Evolutionary conservation across 2,329 filamentous ascomycete species (phyloP).

Genomic region (Tolypocladium ovalisporum): DNA sequence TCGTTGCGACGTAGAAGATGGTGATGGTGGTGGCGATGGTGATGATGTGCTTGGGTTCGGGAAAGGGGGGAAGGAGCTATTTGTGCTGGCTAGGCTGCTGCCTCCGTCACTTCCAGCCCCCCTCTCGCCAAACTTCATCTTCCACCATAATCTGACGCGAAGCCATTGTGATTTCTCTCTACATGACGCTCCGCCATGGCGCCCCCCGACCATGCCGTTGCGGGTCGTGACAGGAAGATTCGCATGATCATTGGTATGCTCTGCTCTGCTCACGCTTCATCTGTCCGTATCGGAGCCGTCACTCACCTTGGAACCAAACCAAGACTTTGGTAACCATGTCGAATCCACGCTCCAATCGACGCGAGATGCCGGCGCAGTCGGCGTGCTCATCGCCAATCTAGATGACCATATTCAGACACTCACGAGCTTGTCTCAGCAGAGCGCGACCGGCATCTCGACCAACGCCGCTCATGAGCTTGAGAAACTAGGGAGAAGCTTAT

Average conservation of each 20-base stretch:
- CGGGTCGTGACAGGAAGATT: slow-evolving; percentile 12
- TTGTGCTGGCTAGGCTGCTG: not conserved
- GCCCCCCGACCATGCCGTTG: slow-evolving; percentile 4
- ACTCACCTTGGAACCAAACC: not conserved
- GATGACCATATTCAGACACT: slow-evolving; percentile 13
- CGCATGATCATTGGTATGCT: slow-evolving; percentile 11
- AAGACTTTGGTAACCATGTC: slow-evolving; percentile 19
- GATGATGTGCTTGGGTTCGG: not conserved
- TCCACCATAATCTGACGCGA: not conserved
- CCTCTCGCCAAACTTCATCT: not conserved
- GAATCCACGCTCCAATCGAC: slow-evolving; percentile 10
- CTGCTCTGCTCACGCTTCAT: not conserved
- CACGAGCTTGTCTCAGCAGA: slow-evolving; percentile 5
- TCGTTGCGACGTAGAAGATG: not conserved
- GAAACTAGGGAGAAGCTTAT: slow-evolving; percentile 44
- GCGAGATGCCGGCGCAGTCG: slow-evolving; percentile 27
- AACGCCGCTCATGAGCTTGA: slow-evolving; percentile 36
- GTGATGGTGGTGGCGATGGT: not conserved
- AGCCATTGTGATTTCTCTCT: not conserved
- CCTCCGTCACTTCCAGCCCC: not conserved
- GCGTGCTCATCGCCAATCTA: slow-evolving; percentile 21
- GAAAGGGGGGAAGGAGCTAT: not conserved
- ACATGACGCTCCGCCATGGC: slow-evolving; percentile 9
- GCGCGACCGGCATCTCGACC: not conserved
- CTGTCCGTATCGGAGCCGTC: not conserved